Evolutionary conservation across 2,329 filamentous ascomycete species (phyloP), one percentile per base, ranked within the genome.

Genomic region (Monosporascus sp.): DNA sequence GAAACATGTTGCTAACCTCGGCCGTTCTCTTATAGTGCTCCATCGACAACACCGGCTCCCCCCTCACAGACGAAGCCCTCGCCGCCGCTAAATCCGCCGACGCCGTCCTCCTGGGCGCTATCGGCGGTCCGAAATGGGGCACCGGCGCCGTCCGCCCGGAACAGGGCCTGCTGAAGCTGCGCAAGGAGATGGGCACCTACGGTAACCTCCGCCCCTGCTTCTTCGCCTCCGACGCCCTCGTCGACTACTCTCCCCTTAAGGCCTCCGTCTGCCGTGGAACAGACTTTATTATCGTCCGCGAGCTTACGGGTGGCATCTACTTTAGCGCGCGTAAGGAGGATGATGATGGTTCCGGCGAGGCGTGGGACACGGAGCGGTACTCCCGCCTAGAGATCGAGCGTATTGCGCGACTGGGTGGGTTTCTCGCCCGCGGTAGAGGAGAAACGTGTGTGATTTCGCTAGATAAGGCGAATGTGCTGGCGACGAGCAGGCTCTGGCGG

Each of bases 341-440:
- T n/a, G n/a, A n/a, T n/a, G n/a, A n/a, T n/a, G n/a, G n/a, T n/a
- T n/a, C n/a, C n/a, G n/a, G n/a, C n/a, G n/a, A n/a, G n/a, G n/a
- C n/a, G n/a, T n/a, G n/a, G n/a, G n/a, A n/a, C n/a, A n/a, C n/a
- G n/a, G n/a, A n/a, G n/a, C n/a, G n/a, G n/a, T n/a, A n/a, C n/a
- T n/a, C n/a, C n/a, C n/a, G n/a, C n/a, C n/a, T n/a, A n/a, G 94
- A 97, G 78, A 87, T 97, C 58, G 90, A 96, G 82, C 86, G 93
- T 49, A 86, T 97, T 61, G 89, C 88, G 11, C 82, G 92, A 38
- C 80, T 97, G 44, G 91, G 87, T 2, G 93, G 85, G 6, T 84
- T 87, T 73, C 79, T 97, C 26, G 93, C 93, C 3, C 78, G 92
- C 50, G 86, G 86, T 49, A 83, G 87, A 62, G 79, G 27, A 31